Percentiles rank a stretch among this genome's conserved stretches.
phyloP scores from a whole-genome alignment of 257 asterid genomes.

The Lycium ferocissimum region DNA sequence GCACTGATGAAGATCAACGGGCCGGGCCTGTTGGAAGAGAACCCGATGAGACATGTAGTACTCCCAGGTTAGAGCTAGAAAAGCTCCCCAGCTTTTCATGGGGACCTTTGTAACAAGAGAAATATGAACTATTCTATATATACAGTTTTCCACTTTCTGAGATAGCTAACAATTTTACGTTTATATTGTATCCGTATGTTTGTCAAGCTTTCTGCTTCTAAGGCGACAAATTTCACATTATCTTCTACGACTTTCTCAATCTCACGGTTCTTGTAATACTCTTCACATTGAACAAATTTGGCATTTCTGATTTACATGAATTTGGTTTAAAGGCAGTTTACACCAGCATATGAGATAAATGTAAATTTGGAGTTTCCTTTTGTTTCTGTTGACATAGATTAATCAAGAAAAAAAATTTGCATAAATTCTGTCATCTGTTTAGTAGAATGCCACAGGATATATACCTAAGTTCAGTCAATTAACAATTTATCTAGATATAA shows the following conservation, averaged over 20 bases:
- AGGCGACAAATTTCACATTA: background rate
- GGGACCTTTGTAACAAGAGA: slow-evolving; percentile 28
- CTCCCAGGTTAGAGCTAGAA: slow-evolving; percentile 26
- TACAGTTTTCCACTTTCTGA: background rate
- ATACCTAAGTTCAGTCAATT: background rate
- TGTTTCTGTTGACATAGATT: background rate
- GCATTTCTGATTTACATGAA: background rate
- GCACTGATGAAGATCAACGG: background rate
- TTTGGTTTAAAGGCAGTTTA: background rate
- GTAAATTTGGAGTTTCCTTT: background rate
- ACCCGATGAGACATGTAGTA: background rate
- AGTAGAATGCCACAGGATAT: background rate
- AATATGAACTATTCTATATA: background rate
- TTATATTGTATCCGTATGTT: background rate
- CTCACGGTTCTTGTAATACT: background rate
- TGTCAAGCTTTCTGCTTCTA: background rate
- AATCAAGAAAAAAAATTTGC: background rate
- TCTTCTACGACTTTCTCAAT: background rate
- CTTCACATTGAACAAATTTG: background rate
- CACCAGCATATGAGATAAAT: background rate
- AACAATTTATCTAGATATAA: background rate
- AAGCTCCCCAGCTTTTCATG: slow-evolving; percentile 22
- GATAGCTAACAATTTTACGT: background rate
- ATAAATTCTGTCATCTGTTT: background rate
- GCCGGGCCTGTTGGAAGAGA: background rate